Percentiles rank a stretch among this genome's conserved stretches.
phyloP scores from a whole-genome alignment of 768 basidiomycete genomes.

The Phlebiopsis gigantea region DNA sequence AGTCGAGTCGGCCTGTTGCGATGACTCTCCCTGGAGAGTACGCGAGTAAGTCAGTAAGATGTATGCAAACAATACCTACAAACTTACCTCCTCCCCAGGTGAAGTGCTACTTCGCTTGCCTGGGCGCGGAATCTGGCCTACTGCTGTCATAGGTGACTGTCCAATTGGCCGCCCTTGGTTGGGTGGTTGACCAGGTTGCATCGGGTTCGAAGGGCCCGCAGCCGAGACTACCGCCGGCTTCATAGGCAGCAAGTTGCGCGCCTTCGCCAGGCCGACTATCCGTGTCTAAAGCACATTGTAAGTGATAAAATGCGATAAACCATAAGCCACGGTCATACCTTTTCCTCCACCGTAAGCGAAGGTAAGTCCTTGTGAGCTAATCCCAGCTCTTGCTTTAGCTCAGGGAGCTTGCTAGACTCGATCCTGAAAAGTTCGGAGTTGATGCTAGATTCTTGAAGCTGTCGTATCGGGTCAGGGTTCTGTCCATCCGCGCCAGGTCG shows the following conservation, averaged over 20 bases:
- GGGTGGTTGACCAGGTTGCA: conserved; percentile 26
- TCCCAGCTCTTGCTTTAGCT: conserved; percentile 39
- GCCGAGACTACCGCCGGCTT: conserved; percentile 24
- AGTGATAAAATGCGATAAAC: background rate
- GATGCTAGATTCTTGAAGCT: conserved; percentile 22
- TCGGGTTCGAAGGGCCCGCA: conserved; percentile 36
- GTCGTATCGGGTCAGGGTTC: conserved; percentile 6
- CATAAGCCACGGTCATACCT: conserved; percentile 40
- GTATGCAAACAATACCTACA: background rate
- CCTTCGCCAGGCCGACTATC: conserved; percentile 28
- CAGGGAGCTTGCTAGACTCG: conserved; percentile 28
- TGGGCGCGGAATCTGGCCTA: conserved; percentile 14
- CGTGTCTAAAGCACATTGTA: conserved; percentile 27
- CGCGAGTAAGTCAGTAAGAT: background rate
- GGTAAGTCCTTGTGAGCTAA: conserved; percentile 41
- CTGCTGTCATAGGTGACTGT: conserved; percentile 21
- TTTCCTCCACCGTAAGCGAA: conserved; percentile 46
- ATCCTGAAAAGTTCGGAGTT: conserved; percentile 40
- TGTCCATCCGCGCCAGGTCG: conserved; percentile 20
- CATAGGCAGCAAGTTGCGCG: conserved; percentile 11
- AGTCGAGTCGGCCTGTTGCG: conserved; percentile 27
- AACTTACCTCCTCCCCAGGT: conserved; percentile 29
- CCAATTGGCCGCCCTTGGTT: conserved; percentile 14
- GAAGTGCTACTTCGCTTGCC: conserved; percentile 32
- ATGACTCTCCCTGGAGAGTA: conserved; percentile 20